Conservation (phyloP, 73 alveolate genomes). For the Paramecium tetraurelia region DNA sequence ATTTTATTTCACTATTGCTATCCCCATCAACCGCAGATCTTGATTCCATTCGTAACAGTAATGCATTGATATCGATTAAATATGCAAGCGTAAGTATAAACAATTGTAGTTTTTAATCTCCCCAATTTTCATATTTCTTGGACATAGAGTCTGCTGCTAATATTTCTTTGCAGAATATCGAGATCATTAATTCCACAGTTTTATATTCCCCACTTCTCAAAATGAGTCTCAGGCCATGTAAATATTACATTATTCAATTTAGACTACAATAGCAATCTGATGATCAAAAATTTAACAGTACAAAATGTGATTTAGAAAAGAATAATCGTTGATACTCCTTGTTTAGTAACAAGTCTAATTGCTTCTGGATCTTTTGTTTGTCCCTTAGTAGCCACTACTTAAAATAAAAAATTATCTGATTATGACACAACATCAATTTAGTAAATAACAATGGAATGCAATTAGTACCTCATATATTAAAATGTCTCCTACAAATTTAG, state of each 20-base stretch:
- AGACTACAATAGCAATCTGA: background rate
- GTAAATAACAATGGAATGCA: background rate
- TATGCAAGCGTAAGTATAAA: background rate
- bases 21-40: background rate
- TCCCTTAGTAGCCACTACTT: background rate
- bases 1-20: background rate
- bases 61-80: background rate
- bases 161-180: background rate
- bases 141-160: background rate
- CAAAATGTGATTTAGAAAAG: background rate
- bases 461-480: background rate
- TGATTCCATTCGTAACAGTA: background rate
- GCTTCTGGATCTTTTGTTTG: background rate
- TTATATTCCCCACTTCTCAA: background rate
- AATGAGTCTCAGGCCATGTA: background rate
- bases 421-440: background rate
- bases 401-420: background rate
- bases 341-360: background rate
- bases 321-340: background rate
- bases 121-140: background rate
- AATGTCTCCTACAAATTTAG: background rate
- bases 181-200: background rate
- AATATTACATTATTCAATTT: background rate
- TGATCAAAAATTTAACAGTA: background rate
- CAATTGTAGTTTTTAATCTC: background rate